These are phyloP conservation scores for Isatis tinctoria DNA, from an alignment of 345 rosid genomes.

Conservation along the genomic window DNA sequence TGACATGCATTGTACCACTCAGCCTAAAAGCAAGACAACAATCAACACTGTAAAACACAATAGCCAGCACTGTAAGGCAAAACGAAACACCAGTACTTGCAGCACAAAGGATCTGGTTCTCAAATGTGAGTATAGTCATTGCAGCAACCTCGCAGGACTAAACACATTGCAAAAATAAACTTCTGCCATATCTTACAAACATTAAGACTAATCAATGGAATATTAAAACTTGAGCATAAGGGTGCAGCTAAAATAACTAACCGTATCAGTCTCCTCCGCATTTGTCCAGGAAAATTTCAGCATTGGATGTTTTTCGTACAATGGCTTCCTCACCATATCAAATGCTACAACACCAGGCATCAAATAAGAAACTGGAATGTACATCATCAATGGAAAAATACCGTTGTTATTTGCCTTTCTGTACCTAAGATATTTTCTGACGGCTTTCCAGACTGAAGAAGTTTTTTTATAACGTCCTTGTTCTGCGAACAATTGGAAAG, in stretches of 20 bases:
- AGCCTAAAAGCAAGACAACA: conserved; percentile 42
- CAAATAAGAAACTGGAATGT: conserved; percentile 14
- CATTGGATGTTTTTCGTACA: conserved; percentile 97
- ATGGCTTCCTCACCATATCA: conserved; percentile 79
- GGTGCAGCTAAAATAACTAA: conserved; percentile 34
- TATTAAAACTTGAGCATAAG: not conserved
- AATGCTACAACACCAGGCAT: conserved; percentile 52
- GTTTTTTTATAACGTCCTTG: conserved; percentile 51
- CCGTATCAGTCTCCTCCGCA: conserved; percentile 84
- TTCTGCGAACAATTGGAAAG: conserved; percentile 40
- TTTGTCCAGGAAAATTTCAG: conserved; percentile 83
- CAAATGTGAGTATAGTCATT: conserved; percentile 2
- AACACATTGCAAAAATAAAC: not conserved
- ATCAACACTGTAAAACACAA: conserved; percentile 17
- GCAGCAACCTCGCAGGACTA: not conserved
- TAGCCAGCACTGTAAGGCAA: conserved; percentile 13
- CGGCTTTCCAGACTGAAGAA: conserved; percentile 61
- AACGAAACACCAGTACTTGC: conserved; percentile 8
- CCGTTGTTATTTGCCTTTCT: not conserved
- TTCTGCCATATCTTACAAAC: conserved; percentile 4
- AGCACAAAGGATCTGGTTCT: conserved; percentile 8
- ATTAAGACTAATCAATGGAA: not conserved
- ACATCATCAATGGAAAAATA: conserved; percentile 13
- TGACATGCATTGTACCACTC: conserved; percentile 82
- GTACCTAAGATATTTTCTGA: conserved; percentile 73